Conservation (phyloP, 768 basidiomycete species). For the Lepiota brunneoincarnata region DNA sequence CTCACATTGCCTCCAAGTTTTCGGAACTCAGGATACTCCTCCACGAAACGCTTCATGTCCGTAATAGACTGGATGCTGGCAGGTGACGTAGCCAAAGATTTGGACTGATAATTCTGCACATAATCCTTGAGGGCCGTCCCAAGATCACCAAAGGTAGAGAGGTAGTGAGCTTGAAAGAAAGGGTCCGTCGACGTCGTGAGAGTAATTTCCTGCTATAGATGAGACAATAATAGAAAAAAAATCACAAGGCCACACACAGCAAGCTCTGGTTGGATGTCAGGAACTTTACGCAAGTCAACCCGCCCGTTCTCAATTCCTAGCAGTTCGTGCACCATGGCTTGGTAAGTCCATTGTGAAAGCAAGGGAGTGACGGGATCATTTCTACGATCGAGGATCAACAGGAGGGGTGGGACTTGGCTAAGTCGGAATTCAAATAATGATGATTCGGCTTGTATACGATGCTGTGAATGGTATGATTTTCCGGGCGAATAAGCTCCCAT, state of each 20-base stretch:
- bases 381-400: slow-evolving; percentile 90
- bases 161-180: slow-evolving; percentile 88
- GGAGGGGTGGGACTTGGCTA: slow-evolving; percentile 82
- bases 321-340: slow-evolving; percentile 98
- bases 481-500: not conserved
- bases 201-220: slow-evolving; percentile 75
- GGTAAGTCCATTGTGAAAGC: slow-evolving; percentile 98
- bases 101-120: slow-evolving; percentile 89
- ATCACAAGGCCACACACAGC: slow-evolving; percentile 45
- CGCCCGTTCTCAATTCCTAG: slow-evolving; percentile 92
- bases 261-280: slow-evolving; percentile 84
- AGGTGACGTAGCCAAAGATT: slow-evolving; percentile 72
- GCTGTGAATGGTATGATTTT: slow-evolving; percentile 38
- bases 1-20: slow-evolving; percentile 97
- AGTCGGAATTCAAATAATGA: slow-evolving; percentile 89
- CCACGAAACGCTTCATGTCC: slow-evolving; percentile 97
- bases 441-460: slow-evolving; percentile 76
- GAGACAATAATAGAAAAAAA: slow-evolving; percentile 9
- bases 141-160: slow-evolving; percentile 95
- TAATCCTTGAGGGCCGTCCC: slow-evolving; percentile 90
- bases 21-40: slow-evolving; percentile 97
- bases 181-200: slow-evolving; percentile 88
- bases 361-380: slow-evolving; percentile 98
- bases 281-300: slow-evolving; percentile 79
- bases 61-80: slow-evolving; percentile 87